A percentile compares a stretch with the other conserved stretches of the same genome.
Conservation (phyloP, 768 basidiomycete genomes). For the Suillus subalutaceus region DNA sequence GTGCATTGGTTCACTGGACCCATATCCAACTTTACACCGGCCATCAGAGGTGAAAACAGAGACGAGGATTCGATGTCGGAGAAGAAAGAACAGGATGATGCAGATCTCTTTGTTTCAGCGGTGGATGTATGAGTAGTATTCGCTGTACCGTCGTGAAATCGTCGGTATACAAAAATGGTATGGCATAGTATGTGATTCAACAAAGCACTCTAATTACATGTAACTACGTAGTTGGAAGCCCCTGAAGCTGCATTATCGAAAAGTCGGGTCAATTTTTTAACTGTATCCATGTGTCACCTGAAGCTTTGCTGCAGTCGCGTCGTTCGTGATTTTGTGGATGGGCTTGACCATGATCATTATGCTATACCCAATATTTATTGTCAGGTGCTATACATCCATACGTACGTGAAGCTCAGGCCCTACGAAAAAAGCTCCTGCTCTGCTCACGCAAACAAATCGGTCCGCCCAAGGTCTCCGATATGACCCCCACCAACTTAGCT, state of each 20-base stretch:
- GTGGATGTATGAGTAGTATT: not conserved
- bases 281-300: too few species aligned
- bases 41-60: not conserved
- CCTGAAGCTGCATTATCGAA: too few species aligned
- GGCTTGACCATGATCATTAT: too few species aligned
- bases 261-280: too few species aligned
- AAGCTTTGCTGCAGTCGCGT: too few species aligned
- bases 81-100: not conserved
- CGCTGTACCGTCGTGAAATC: not conserved
- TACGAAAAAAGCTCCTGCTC: not conserved
- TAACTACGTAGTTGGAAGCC: too few species aligned
- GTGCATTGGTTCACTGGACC: slow-evolving; percentile 33
- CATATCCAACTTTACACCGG: slow-evolving; percentile 16
- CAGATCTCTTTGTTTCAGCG: not conserved
- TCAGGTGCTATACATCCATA: not conserved
- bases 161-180: not conserved
- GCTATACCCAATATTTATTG: too few species aligned
- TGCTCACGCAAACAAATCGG: slow-evolving; percentile 23
- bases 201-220: not conserved
- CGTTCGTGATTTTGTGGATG: too few species aligned
- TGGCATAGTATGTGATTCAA: not conserved
- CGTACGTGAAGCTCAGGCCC: too few species aligned
- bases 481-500: slow-evolving; percentile 43
- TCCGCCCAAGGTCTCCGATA: slow-evolving; percentile 31
- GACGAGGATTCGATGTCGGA: not conserved